Base-by-base conservation (phyloP, 345 rosid genomes). In the Syzygium grande region DNA sequence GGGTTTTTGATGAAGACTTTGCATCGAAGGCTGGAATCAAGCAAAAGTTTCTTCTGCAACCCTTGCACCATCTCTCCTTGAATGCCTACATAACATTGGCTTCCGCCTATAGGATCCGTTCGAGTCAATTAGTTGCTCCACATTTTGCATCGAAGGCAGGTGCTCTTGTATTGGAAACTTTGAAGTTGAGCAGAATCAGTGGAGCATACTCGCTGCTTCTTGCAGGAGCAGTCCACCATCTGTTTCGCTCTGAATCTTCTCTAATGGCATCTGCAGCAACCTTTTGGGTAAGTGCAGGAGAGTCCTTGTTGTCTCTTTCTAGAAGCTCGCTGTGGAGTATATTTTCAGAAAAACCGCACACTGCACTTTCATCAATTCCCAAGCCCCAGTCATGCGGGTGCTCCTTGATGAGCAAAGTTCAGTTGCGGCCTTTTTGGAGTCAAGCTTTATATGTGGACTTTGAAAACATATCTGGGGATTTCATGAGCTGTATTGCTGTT, bases 201-300 rank as follows among this genome's bases (percentile, higher is more conserved):
- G 96, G 94, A 22, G 98, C 96, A 19, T 97, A 96, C 92, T 93
- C 96, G 53, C 87, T 97, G 55, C 92, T 96, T 88, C 95, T 96
- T 87, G 99, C 98, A 6, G 86, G 93, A 86, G 93, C 91, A 56
- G 91, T 94, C 63, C 89, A 94, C 90, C 92, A 90, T 89, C 91
- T 96, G 51, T 90, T 93, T 68, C 34, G 84, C 15, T 87, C 84
- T 54, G 98, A 97, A 87, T 61, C 95, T 79, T 95, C 97, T 56
- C 87, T 96, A 63, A 93, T 92, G 89, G 91, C 89, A 2, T 92
- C 92, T 55, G 93, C 93, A 15, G 94, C 95, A 53, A 93, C 88
- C 86, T 93, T 92, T 92, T 96, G 97, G 98, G 88, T 63, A 80
- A 90, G 63, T 86, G 97, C 97, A 22, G 97, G 99, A 29, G 97